These are phyloP conservation scores for Dioszegia hungarica DNA, from an alignment of 768 basidiomycete genomes.

Conservation along the genomic window DNA sequence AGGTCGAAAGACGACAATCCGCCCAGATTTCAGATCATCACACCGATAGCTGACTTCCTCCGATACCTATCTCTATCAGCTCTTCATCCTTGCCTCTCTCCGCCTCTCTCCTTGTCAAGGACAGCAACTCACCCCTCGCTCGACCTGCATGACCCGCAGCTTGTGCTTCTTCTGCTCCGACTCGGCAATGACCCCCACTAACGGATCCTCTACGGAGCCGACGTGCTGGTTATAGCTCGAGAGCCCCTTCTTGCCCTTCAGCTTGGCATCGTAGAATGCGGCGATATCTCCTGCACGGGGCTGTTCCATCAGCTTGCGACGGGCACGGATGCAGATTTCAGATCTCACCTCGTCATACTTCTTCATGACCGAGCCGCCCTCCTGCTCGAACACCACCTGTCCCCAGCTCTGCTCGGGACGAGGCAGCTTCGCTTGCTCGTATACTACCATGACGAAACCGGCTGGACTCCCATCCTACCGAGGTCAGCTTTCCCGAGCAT, in stretches of 20 bases:
- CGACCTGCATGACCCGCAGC: conserved; percentile 77
- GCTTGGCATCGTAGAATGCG: conserved; percentile 66
- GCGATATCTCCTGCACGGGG: conserved; percentile 73
- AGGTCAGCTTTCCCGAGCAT: conserved; percentile 6
- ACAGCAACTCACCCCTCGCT: conserved; percentile 61
- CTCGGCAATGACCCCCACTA: conserved; percentile 73
- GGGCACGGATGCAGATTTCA: too few relatives aligned
- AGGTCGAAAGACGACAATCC: conserved; percentile 59
- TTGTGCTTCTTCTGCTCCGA: conserved; percentile 84
- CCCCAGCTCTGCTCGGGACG: conserved; percentile 54
- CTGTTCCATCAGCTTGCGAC: conserved; percentile 7
- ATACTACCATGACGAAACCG: conserved; percentile 68
- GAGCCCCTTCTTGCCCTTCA: conserved; percentile 73
- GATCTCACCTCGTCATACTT: conserved; percentile 59
- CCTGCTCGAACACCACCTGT: conserved; percentile 70
- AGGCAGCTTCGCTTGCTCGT: conserved; percentile 57
- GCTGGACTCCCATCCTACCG: conserved; percentile 67
- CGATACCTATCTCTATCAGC: conserved; percentile 49
- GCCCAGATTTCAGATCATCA: conserved; percentile 82
- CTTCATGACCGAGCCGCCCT: conserved; percentile 62
- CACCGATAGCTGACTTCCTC: conserved; percentile 79
- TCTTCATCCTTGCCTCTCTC: too few relatives aligned
- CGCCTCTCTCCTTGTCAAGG: neutral
- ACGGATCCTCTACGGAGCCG: conserved; percentile 55
- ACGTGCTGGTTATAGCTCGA: conserved; percentile 64